A percentile compares a stretch with the other conserved stretches of the same genome.
Conservation (phyloP, 352 stramenopile species). For the Phytophthora agathidicida region DNA sequence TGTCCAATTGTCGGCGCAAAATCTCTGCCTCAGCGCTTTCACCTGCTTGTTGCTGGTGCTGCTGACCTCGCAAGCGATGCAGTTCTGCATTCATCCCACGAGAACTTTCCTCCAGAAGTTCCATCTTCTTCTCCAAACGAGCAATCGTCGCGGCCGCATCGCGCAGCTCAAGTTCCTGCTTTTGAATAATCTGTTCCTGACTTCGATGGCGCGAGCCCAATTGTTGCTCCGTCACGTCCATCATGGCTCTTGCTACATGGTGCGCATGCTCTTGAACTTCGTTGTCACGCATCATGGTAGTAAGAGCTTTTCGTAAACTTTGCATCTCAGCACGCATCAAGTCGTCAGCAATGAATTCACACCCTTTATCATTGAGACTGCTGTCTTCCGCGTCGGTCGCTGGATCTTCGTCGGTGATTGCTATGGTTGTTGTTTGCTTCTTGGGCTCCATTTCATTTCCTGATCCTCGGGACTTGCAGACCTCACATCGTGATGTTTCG, state of each 20-base stretch:
- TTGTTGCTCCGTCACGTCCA: conserved; percentile 29
- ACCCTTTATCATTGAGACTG: background rate
- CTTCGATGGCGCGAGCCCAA: conserved; percentile 29
- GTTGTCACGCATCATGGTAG: conserved; percentile 44
- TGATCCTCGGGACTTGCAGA: conserved; percentile 11
- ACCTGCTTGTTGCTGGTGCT: conserved; percentile 23
- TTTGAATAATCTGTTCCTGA: conserved; percentile 40
- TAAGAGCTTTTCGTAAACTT: conserved; percentile 44
- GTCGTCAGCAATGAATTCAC: conserved; percentile 32
- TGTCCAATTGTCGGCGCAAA: conserved; percentile 45
- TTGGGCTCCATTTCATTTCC: background rate
- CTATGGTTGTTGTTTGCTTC: background rate
- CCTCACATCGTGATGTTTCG: conserved; percentile 30
- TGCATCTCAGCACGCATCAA: conserved; percentile 61
- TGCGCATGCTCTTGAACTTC: conserved; percentile 40
- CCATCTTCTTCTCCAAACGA: conserved; percentile 32
- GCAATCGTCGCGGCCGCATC: conserved; percentile 24
- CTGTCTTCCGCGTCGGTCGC: background rate
- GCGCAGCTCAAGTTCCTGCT: conserved; percentile 37
- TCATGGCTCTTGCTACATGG: conserved; percentile 20
- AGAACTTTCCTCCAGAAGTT: conserved; percentile 28
- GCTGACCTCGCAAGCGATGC: conserved; percentile 18
- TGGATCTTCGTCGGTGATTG: background rate
- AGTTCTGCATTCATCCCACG: conserved; percentile 23
- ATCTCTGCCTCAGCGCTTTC: conserved; percentile 66